Evolutionary conservation across 2,329 filamentous ascomycete species (phyloP), one percentile per base, ranked within the genome.

Genomic region (Pseudogymnoascus sp.): DNA sequence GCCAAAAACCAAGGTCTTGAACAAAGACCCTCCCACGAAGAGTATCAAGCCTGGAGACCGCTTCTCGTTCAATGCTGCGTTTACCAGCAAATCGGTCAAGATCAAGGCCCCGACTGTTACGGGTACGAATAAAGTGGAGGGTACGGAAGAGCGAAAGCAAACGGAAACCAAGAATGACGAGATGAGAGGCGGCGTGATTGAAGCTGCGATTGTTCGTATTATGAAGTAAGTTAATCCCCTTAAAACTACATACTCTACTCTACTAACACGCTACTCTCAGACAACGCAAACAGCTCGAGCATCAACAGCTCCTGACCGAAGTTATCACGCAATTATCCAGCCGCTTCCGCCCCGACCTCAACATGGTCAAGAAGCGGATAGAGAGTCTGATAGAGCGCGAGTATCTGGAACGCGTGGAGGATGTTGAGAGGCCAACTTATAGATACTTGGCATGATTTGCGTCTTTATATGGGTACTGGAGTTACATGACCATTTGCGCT

Each of bases 41-140:
- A 83, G 86, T 1, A 82, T 95, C 64, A 92, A 90, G 68, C 75
- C 85, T 0, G 85, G 85, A 0, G 93, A 97, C 73, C 82, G 77
- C 27, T 97, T 97, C 73, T 81, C 77, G 7, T 96, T 92, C 79
- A 97, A 97, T 71, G 78, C 86, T 33, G 80, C 85, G 12, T 97
- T 96, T 75, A 80, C 84, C 58, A 92, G 89, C 76, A 92, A 90
- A 71, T 86, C 89, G 59, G 82, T 94, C 70, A 91, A 90, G 73
- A 90, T 97, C 75, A 96, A 96, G 74, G 90, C 94, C 18, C 90
- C 90, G 21, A 88, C 94, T 4, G 88, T 96, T 67, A 89, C 81
- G 60, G 75, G 85, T 59, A 84, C 86, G 1, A 95, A 91, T 72
- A 94, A 91, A 75, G 89, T 96, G 0, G 93, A 97, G 75, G 90